phyloP scores from a whole-genome alignment of 495 filamentous ascomycete genomes.

The Friedmanniomyces simplex region DNA sequence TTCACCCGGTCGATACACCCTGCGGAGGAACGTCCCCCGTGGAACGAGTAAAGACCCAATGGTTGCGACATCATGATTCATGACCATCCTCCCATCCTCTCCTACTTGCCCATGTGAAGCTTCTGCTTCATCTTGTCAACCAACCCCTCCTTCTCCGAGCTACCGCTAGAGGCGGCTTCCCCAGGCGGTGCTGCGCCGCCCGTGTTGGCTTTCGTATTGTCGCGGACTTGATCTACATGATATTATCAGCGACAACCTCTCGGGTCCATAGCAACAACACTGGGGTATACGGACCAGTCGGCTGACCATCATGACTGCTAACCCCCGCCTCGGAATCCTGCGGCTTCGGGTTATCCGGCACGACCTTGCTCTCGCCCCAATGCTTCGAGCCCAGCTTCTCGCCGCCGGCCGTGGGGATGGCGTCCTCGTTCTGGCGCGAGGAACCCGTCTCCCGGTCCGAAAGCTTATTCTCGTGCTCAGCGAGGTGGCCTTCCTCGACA shows the following conservation, averaged over 20 bases:
- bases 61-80: too few relatives aligned
- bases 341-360: slow-evolving; percentile 13
- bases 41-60: too few relatives aligned
- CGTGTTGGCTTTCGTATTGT: slow-evolving; percentile 5
- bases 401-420: slow-evolving; percentile 20
- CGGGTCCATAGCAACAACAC: neutral
- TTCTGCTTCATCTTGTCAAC: slow-evolving; percentile 15
- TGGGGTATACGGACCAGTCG: slow-evolving; percentile 1
- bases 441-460: neutral
- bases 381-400: slow-evolving; percentile 16
- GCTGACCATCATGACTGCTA: slow-evolving; percentile 6
- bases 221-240: neutral
- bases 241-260: neutral
- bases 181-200: neutral
- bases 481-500: neutral
- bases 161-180: neutral
- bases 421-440: neutral
- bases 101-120: slow-evolving; percentile 3
- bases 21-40: too few relatives aligned
- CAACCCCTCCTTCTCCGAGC: slow-evolving; percentile 2
- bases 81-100: too few relatives aligned
- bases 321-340: neutral
- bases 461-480: neutral
- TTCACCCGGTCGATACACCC: too few relatives aligned
- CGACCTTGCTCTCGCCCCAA: slow-evolving; percentile 20